Evolutionary conservation across 2,329 filamentous ascomycete genomes (phyloP), one percentile per base, ranked within the genome.

Genomic region (Talaromyces atroroseus): DNA sequence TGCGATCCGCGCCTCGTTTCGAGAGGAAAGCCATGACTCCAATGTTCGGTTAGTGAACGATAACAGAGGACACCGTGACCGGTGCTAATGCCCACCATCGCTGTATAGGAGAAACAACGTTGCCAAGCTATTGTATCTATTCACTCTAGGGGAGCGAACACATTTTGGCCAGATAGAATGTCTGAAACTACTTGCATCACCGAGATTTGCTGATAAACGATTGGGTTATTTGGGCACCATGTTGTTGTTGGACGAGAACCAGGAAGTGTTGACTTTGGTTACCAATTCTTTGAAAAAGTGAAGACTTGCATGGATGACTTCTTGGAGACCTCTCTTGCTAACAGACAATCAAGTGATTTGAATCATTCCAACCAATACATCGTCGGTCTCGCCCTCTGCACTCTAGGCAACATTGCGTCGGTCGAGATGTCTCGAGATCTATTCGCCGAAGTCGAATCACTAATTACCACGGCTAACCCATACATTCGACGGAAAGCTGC

Each of bases 151-250:
- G 62, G 94, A 99, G 77, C 85, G 94, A 68, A 99, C 94, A 57
- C 94, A 99, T 76, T 99, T 99, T 72, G 94, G 94, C 52, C 94
- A 99, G 80, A 99, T 99, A 71, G 94, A 99, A 84, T 99, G 94
- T 74, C 82, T 99, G 68, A 99, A 99, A 77, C 84, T 99, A 51
- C 83, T 99, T 58, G 94, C 94, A 58, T 99, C 94, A 42, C 92
- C 95, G 62, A 90, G 92, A 58, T 99, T 99, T 70, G 94, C 94
- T 64, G 94, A 99, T 80, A 99, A 99, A 78, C 87, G 94, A 49
- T 77, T 99, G 65, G 94, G 94, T 42, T 96, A 99, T 70, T 78
- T 99, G 63, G 94, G 94, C 23, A 99, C 94, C 18, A 99, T 96
- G 85, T 76, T 99, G 70, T 76, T 99, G 63, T 79, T 99, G 60